A percentile compares a stretch with the other conserved stretches of the same genome.
These are phyloP conservation scores for Boletus semigastroideus DNA, from an alignment of 1,284 basidiomycete species.

Conservation along the genomic window DNA sequence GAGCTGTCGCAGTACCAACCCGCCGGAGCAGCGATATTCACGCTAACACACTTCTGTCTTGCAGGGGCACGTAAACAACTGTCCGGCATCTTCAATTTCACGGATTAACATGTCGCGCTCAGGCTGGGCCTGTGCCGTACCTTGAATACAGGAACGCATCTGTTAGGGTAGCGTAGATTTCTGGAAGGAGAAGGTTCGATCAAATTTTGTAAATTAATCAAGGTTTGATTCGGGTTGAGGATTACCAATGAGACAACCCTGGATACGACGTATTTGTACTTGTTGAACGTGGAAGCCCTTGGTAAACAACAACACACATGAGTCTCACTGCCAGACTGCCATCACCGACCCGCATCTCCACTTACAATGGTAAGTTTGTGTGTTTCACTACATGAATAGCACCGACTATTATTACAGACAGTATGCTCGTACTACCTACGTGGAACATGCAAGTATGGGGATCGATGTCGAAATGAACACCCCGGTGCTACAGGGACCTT, in stretches of 20 bases:
- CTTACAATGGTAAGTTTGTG: conserved; percentile 20
- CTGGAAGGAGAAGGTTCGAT: background rate
- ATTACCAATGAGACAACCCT: no score
- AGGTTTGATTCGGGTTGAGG: no score
- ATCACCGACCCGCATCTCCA: background rate
- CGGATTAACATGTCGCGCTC: background rate
- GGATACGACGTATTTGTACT: conserved; percentile 15
- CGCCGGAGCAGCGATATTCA: conserved; percentile 18
- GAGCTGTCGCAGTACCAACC: conserved; percentile 14
- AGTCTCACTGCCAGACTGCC: background rate
- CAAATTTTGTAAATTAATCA: no score
- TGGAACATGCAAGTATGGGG: conserved; percentile 69
- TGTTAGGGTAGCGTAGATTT: conserved; percentile 13
- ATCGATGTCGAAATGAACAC: conserved; percentile 69
- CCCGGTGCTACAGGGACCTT: conserved; percentile 40
- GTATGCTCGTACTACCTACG: conserved; percentile 67
- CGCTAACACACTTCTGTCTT: conserved; percentile 19
- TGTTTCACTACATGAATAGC: background rate
- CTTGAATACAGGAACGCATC: conserved; percentile 21
- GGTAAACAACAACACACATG: conserved; percentile 15
- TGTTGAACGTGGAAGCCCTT: conserved; percentile 20
- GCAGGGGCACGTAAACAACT: conserved; percentile 9
- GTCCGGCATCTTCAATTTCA: background rate
- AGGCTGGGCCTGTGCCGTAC: conserved; percentile 15
- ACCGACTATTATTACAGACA: conserved; percentile 17